Percentiles rank a stretch among this genome's conserved stretches.
These are phyloP conservation scores for Royoungia palumana DNA, from an alignment of 768 basidiomycete genomes.

Conservation along the genomic window DNA sequence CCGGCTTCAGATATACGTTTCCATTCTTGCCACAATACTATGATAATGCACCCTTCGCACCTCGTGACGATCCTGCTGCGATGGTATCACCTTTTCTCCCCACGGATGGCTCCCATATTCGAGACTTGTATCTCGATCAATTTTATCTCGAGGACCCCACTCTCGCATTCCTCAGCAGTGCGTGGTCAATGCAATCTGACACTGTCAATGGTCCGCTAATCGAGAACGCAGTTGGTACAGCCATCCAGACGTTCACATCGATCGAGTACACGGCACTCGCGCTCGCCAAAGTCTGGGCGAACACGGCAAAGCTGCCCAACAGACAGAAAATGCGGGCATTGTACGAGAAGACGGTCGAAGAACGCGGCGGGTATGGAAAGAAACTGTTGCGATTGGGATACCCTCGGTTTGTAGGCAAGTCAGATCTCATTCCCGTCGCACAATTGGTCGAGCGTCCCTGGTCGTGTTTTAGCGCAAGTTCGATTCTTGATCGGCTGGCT, in stretches of 20 bases:
- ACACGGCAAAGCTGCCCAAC: conserved; percentile 11
- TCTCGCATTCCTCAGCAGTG: conserved; percentile 10
- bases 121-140: conserved; percentile 14
- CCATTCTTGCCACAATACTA: conserved; percentile 19
- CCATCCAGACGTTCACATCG: neutral
- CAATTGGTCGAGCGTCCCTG: neutral
- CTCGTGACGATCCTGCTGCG: neutral
- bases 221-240: neutral
- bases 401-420: neutral
- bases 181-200: neutral
- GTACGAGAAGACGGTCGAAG: neutral
- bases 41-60: conserved; percentile 1
- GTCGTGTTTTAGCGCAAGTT: neutral
- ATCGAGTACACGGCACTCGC: conserved; percentile 3
- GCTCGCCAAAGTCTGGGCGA: conserved; percentile 16
- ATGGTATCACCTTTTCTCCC: conserved; percentile 10
- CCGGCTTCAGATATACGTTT: conserved; percentile 11
- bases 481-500: conserved; percentile 8
- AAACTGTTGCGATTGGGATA: neutral
- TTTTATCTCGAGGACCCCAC: conserved; percentile 15
- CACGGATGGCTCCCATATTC: conserved; percentile 4
- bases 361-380: conserved; percentile 17
- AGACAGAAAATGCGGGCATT: neutral
- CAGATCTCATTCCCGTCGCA: neutral
- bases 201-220: neutral